phyloP scores from a whole-genome alignment of 495 filamentous ascomycete species.

The Acidomyces sp. region DNA sequence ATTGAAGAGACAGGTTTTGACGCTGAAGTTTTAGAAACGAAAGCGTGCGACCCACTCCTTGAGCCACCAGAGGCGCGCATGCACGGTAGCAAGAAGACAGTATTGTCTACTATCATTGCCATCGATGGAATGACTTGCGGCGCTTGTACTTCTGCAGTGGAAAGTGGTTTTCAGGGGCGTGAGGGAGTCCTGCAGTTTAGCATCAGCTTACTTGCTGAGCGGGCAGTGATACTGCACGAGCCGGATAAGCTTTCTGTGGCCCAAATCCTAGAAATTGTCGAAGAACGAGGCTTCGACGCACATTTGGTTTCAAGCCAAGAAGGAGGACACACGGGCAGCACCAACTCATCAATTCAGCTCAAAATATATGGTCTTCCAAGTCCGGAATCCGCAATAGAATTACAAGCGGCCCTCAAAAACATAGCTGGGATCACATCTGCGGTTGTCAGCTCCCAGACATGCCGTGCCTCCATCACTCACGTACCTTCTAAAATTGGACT shows the following conservation, averaged over 20 bases:
- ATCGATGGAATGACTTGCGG: constrained; percentile 96
- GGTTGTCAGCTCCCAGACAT: constrained; percentile 53
- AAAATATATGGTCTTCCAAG: constrained; percentile 73
- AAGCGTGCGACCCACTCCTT: constrained; percentile 6
- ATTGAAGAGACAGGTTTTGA: constrained; percentile 36
- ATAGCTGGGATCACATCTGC: constrained; percentile 60
- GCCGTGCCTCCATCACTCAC: constrained; percentile 56
- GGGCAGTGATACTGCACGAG: constrained; percentile 82
- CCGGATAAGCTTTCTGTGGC: constrained; percentile 51
- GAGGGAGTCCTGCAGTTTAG: constrained; percentile 75
- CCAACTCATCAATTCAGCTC: constrained; percentile 47
- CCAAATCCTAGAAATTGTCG: constrained; percentile 64
- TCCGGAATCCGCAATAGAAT: constrained; percentile 49
- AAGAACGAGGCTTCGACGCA: constrained; percentile 89
- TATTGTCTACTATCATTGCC: constrained; percentile 61
- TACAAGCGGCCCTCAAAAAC: constrained; percentile 55
- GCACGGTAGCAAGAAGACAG: constrained; percentile 21
- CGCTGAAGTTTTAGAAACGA: constrained; percentile 31
- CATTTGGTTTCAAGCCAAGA: constrained; percentile 52
- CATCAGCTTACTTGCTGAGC: constrained; percentile 82
- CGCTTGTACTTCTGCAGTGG: constrained; percentile 82
- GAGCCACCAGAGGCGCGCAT: constrained; percentile 6
- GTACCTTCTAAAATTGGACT: constrained; percentile 59
- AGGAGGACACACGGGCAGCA: constrained; percentile 34
- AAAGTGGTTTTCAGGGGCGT: constrained; percentile 66